A percentile compares a stretch with the other conserved stretches of the same genome.
Conservation (phyloP, 768 basidiomycete species). For the Antrodiella citrinella region DNA sequence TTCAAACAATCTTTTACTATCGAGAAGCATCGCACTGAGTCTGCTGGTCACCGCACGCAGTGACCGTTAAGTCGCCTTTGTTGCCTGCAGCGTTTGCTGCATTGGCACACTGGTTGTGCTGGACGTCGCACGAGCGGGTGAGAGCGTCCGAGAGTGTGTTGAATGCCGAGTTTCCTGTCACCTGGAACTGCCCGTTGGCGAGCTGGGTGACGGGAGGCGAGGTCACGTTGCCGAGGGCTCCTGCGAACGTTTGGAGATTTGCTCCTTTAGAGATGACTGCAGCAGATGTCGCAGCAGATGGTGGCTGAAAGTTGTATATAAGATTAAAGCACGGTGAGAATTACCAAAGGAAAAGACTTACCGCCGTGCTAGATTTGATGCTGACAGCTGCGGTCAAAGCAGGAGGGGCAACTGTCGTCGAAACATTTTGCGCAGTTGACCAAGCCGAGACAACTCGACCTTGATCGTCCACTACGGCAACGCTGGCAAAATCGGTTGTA, state of each 20-base stretch:
- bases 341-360: neutral
- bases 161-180: constrained; percentile 39
- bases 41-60: constrained; percentile 38
- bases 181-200: constrained; percentile 40
- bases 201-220: constrained; percentile 37
- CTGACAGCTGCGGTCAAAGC: constrained; percentile 11
- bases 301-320: neutral
- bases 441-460: constrained; percentile 23
- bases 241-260: constrained; percentile 45
- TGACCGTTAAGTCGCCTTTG: constrained; percentile 37
- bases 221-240: constrained; percentile 35
- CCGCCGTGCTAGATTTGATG: constrained; percentile 1
- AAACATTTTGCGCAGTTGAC: neutral
- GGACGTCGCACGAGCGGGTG: constrained; percentile 44
- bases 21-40: constrained; percentile 29
- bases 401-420: constrained; percentile 12
- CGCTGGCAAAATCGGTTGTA: constrained; percentile 27
- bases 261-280: constrained; percentile 13
- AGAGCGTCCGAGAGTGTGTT: constrained; percentile 38
- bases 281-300: neutral
- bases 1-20: neutral
- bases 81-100: constrained; percentile 46
- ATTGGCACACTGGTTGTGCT: constrained; percentile 52
- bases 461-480: constrained; percentile 32
- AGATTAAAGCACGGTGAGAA: no score